phyloP scores from a whole-genome alignment of 176 grass and related monocot genomes.

The Cocos nucifera region DNA sequence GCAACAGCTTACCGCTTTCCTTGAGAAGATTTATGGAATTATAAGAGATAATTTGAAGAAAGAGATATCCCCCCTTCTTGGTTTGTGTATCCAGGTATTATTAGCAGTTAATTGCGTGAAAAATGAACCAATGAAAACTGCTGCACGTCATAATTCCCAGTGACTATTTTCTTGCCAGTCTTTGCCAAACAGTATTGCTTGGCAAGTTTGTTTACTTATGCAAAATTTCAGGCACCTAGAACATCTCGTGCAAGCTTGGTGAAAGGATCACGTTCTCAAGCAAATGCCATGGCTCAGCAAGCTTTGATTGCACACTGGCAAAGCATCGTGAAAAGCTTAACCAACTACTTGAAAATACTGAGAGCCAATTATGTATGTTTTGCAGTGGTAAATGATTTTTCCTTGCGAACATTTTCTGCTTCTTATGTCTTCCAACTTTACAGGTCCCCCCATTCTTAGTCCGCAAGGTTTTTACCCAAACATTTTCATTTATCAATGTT shows the following conservation, averaged over 20 bases:
- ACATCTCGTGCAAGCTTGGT: conserved; percentile 18
- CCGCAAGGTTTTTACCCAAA: conserved; percentile 71
- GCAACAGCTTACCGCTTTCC: conserved; percentile 74
- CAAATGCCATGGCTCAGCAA: conserved; percentile 17
- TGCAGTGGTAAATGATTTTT: too few species aligned
- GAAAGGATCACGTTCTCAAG: conserved; percentile 13
- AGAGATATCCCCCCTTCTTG: conserved; percentile 74
- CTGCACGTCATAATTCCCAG: too few species aligned
- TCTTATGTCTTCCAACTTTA: conserved; percentile 14
- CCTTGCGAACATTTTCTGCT: too few species aligned
- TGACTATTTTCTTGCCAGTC: too few species aligned
- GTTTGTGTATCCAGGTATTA: conserved; percentile 68
- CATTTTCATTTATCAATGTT: conserved; percentile 73
- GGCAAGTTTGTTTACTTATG: neutral
- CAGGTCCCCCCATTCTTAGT: conserved; percentile 76
- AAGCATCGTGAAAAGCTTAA: conserved; percentile 19
- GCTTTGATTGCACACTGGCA: conserved; percentile 14
- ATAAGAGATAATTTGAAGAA: conserved; percentile 77
- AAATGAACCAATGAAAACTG: too few species aligned
- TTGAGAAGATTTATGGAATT: conserved; percentile 82
- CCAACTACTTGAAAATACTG: conserved; percentile 22
- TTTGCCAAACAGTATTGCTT: neutral
- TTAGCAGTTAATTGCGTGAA: neutral
- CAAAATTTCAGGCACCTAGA: conserved; percentile 20
- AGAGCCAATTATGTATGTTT: conserved; percentile 18